Conservation (phyloP, 2,329 filamentous ascomycete species). For the Teratosphaeria nubilosa region DNA sequence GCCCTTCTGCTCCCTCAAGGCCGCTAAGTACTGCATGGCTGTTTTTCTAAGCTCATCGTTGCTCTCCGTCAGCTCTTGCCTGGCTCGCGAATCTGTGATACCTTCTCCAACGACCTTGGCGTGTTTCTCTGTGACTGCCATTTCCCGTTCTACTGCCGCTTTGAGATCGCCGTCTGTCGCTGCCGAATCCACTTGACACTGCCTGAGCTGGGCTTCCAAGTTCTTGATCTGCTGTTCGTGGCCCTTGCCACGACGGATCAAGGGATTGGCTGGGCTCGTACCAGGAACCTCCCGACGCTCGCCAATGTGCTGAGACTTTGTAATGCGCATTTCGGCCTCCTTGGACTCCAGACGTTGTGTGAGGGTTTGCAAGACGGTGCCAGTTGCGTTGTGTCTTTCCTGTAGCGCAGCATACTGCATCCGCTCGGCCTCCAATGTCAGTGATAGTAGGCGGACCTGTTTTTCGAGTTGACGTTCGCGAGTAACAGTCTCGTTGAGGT, state of each 20-base stretch:
- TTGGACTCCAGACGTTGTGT: neutral
- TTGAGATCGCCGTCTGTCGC: neutral
- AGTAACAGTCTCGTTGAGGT: neutral
- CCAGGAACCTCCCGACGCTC: neutral
- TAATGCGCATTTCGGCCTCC: neutral
- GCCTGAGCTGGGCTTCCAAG: neutral
- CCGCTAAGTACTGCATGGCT: neutral
- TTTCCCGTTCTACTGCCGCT: too few species aligned
- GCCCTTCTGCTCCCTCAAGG: neutral
- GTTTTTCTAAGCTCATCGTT: neutral
- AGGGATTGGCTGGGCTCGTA: neutral
- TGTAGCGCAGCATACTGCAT: too few species aligned
- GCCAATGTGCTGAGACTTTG: neutral
- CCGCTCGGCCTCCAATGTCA: neutral
- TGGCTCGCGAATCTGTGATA: neutral
- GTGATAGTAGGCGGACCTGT: neutral
- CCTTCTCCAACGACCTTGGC: neutral
- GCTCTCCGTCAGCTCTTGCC: neutral
- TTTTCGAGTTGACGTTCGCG: neutral
- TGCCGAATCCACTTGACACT: neutral
- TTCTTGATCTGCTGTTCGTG: neutral
- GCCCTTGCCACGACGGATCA: neutral
- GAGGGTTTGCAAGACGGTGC: too few species aligned
- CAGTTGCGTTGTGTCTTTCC: too few species aligned
- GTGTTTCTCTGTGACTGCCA: neutral